Evolutionary conservation across 768 basidiomycete genomes (phyloP).

Genomic region (Trametes punicea): DNA sequence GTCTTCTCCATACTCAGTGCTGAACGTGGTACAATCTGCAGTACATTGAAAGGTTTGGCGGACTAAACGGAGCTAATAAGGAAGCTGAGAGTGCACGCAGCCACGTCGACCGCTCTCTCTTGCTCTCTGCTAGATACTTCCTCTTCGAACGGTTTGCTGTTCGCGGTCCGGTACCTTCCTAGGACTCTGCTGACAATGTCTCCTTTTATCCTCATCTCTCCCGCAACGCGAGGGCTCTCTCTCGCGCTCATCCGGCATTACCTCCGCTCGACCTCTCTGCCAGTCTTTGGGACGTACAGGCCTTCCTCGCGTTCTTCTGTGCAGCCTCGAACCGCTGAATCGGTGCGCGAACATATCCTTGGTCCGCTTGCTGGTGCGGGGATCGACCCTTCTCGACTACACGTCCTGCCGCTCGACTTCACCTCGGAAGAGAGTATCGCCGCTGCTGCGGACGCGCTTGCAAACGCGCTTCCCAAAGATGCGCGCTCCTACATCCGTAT

Average conservation of each 20-base stretch:
- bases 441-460: constrained; percentile 42
- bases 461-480: constrained; percentile 32
- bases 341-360: constrained; percentile 42
- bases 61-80: no score
- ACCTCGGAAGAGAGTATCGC: constrained; percentile 49
- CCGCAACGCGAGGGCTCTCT: constrained; percentile 55
- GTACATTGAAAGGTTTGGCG: no score
- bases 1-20: no score
- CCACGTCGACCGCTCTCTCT: no score
- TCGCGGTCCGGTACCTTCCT: not conserved
- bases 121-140: no score
- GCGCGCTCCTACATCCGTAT: constrained; percentile 45
- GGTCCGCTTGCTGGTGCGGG: constrained; percentile 34
- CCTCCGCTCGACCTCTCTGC: constrained; percentile 46
- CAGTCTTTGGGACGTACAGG: constrained; percentile 56
- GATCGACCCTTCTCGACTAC: constrained; percentile 43
- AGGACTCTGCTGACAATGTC: not conserved
- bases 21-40: no score
- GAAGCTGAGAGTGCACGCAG: no score
- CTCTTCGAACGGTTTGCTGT: no score
- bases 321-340: constrained; percentile 21
- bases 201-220: constrained; percentile 52
- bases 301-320: constrained; percentile 23
- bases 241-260: constrained; percentile 53
- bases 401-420: constrained; percentile 48